Conservation (phyloP, 148 eudicot species). For the Diospyros lotus region DNA sequence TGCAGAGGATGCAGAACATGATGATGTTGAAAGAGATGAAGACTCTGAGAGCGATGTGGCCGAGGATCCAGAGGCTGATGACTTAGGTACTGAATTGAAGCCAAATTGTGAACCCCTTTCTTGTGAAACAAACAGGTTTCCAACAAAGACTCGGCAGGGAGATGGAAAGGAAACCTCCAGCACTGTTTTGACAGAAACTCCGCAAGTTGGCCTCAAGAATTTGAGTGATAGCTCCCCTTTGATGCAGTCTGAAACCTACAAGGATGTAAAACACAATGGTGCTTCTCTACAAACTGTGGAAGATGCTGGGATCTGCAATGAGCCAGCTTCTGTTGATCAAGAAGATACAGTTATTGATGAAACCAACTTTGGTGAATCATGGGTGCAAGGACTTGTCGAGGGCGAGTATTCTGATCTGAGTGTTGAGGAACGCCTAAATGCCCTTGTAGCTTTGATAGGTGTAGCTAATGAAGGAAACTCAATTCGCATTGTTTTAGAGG, state of each 20-base stretch:
- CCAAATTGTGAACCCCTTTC: conserved; percentile 30
- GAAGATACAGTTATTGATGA: conserved; percentile 68
- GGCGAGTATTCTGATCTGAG: conserved; percentile 77
- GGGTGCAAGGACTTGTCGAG: conserved; percentile 89
- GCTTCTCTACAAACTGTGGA: conserved; percentile 25
- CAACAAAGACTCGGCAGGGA: conserved; percentile 20
- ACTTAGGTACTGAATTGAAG: conserved; percentile 44
- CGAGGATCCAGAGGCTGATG: conserved; percentile 83
- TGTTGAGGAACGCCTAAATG: conserved; percentile 87
- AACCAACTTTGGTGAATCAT: conserved; percentile 56
- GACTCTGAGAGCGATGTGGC: conserved; percentile 83
- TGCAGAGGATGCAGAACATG: conserved; percentile 67
- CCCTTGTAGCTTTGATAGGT: conserved; percentile 72
- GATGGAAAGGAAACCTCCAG: conserved; percentile 27
- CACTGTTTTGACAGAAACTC: conserved; percentile 17
- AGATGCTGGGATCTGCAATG: conserved; percentile 26
- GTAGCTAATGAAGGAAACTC: conserved; percentile 94
- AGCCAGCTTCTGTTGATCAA: conserved; percentile 29
- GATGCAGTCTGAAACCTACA: conserved; percentile 28
- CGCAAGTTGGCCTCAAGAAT: conserved; percentile 25
- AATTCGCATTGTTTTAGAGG: conserved; percentile 72
- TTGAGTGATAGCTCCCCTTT: conserved; percentile 23
- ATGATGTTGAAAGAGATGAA: conserved; percentile 73
- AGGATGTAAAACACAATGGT: conserved; percentile 26
- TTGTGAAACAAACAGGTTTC: conserved; percentile 23